Percentiles rank a stretch among this genome's conserved stretches.
These are phyloP conservation scores for Oidium heveae DNA, from an alignment of 2,329 filamentous ascomycete genomes.

Conservation along the genomic window DNA sequence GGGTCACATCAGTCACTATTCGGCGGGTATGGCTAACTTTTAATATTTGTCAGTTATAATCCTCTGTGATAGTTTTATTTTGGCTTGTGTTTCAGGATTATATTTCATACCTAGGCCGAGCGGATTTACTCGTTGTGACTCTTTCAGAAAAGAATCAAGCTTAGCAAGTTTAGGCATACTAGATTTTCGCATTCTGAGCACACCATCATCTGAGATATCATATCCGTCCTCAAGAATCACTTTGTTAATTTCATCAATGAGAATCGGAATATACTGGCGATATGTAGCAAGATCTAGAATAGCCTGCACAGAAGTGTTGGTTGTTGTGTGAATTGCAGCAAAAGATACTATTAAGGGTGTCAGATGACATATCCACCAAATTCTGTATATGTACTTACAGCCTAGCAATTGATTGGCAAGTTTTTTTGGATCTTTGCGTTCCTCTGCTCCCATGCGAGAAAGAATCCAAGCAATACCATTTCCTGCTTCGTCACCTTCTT, in stretches of 20 bases:
- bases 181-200: not conserved
- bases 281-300: slow-evolving; percentile 24
- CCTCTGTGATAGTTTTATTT: not conserved
- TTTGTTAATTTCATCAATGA: not conserved
- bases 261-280: slow-evolving; percentile 18
- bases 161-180: not conserved
- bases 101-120: not conserved
- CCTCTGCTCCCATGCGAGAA: not conserved
- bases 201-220: not conserved
- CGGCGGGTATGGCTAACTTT: not conserved
- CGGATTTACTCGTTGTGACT: not conserved
- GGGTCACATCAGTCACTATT: not conserved
- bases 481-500: not conserved
- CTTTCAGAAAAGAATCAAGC: not conserved
- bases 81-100: not conserved
- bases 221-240: not conserved
- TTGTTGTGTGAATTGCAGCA: slow-evolving; percentile 25
- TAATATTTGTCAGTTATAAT: not conserved
- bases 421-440: not conserved
- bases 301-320: slow-evolving; percentile 20
- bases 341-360: slow-evolving; percentile 15
- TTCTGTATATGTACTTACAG: not conserved
- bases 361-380: not conserved
- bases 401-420: not conserved
- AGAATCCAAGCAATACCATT: not conserved